phyloP scores from a whole-genome alignment of 2,329 filamentous ascomycete species.

The Ceratocystis lukuohia region DNA sequence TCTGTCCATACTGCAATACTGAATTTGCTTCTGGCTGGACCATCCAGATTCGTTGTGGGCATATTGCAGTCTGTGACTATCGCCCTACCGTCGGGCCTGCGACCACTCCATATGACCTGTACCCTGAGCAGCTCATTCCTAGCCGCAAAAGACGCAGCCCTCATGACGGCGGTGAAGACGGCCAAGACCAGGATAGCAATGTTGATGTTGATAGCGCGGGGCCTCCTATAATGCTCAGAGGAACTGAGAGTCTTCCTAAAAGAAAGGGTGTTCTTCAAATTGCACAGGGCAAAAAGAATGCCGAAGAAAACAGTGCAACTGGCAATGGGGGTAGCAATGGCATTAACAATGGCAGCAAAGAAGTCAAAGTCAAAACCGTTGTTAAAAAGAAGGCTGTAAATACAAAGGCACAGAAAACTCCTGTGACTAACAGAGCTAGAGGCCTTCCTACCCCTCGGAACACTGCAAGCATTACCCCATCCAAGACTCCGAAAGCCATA shows the following conservation, averaged over 20 bases:
- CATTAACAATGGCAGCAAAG: background rate
- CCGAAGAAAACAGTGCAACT: background rate
- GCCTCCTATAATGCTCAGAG: background rate
- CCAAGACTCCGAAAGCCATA: background rate
- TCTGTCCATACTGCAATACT: conserved; percentile 22
- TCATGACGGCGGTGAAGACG: background rate
- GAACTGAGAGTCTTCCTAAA: background rate
- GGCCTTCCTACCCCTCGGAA: background rate
- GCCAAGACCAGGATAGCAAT: background rate
- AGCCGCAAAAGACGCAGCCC: background rate
- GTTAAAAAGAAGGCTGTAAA: background rate
- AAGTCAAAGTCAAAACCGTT: background rate
- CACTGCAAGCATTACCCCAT: background rate
- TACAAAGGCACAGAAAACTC: background rate
- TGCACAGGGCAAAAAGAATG: background rate
- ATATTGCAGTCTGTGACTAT: conserved; percentile 16
- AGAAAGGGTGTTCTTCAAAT: background rate
- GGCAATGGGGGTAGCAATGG: background rate
- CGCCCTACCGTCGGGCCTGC: background rate
- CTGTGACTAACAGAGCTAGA: background rate
- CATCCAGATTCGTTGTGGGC: conserved; percentile 6
- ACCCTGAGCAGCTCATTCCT: conserved; percentile 8
- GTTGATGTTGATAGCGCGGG: background rate
- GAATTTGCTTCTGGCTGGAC: background rate
- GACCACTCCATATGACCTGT: conserved; percentile 17